Base-by-base conservation (phyloP, 768 basidiomycete genomes). In the Xerocomellus amylosporus region DNA sequence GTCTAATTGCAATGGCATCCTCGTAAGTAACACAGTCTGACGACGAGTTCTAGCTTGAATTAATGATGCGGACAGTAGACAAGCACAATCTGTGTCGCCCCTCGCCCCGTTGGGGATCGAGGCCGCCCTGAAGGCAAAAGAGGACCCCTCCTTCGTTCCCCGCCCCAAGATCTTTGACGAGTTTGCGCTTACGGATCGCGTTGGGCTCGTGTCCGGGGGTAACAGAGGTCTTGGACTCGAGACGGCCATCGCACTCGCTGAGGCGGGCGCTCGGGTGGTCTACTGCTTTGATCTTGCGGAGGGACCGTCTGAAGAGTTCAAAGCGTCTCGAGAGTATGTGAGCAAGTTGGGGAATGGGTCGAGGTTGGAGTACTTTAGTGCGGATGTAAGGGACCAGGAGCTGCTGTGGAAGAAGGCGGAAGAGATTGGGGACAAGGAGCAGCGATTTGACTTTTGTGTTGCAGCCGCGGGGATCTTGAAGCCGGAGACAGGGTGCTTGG, bases 201-300 rank as follows among this genome's bases (percentile, higher is more conserved):
- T 86, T 5, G 82, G 75, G 9, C 74, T 87, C 40, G 82, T 87
- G 28, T 82, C 85, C 0, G 86, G 86, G 6, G 85, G 78, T 0
- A 82, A 85, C 56, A 72, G 85, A 31, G 86, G 90, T 0, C 79
- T 92, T 15, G 90, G 90, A 3, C 81, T 93, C n/a, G 90, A 93
- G 73, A 86, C 88, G 85, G 87, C 87, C 34, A 72, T 90, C 50
- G 82, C 84, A 5, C 72, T 91, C 39, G 79, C 80, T 40, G 90
- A 91, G 72, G 85, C 82, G 14, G 89, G 89, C 33, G 86, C 86
- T 7, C 77, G 80, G 8, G 84, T 76, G 0, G 76, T 88, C 17
- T 88, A 89, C 68, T 87, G 86, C 64, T 71, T 87, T 13, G 88
- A 89, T 66, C 73, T 88, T 10, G 79, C 85, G 2, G 55, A 64